Percentiles rank a stretch among this genome's conserved stretches.
Conservation (phyloP, 805 yeast genomes). For the Zygosaccharomyces kombuchaensis region DNA sequence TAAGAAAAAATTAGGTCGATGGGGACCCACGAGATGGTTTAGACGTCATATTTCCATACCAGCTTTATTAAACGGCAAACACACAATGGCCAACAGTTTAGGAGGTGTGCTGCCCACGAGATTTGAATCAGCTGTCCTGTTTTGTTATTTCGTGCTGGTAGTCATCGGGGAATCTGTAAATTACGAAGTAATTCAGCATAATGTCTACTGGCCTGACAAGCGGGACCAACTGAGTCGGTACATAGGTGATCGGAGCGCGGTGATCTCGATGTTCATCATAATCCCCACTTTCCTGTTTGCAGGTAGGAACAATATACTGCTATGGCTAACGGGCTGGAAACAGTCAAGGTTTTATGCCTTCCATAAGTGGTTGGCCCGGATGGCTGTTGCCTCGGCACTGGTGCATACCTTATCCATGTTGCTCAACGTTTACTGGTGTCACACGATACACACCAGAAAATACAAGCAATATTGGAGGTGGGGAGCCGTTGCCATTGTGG, state of each 20-base stretch:
- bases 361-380: conserved; percentile 11
- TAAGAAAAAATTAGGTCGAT: conserved; percentile 24
- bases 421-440: conserved; percentile 30
- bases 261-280: conserved; percentile 37
- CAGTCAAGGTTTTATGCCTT: conserved; percentile 7
- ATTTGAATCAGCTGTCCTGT: conserved; percentile 14
- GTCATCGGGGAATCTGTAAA: conserved; percentile 13
- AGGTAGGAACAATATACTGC: conserved; percentile 9
- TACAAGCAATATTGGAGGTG: conserved; percentile 7
- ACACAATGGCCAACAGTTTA: conserved; percentile 5
- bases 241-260: conserved; percentile 50
- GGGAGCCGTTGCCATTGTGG: conserved; percentile 10
- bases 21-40: conserved; percentile 4
- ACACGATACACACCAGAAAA: conserved; percentile 36
- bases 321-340: conserved; percentile 11
- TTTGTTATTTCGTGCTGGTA: conserved; percentile 8
- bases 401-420: background rate
- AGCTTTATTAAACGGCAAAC: conserved; percentile 8
- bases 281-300: conserved; percentile 6
- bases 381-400: conserved; percentile 2
- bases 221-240: conserved; percentile 13
- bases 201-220: conserved; percentile 6
- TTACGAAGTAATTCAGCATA: conserved; percentile 8
- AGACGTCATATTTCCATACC: conserved; percentile 13
- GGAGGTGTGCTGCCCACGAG: conserved; percentile 17